Evolutionary conservation across 768 basidiomycete genomes (phyloP), one percentile per base, ranked within the genome.

Genomic region (Calvatia gigantea): DNA sequence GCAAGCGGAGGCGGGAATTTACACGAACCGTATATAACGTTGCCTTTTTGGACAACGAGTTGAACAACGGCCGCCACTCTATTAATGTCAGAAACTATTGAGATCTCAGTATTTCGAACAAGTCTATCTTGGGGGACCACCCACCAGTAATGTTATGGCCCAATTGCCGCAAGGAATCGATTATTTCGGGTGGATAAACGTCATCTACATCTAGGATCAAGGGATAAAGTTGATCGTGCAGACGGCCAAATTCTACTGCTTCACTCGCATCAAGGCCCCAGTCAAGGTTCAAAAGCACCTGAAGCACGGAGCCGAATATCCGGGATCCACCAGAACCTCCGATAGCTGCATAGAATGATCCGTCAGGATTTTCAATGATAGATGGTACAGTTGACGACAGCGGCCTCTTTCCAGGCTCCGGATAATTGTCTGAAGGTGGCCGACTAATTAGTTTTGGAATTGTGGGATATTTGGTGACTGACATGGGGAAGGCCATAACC

Each of bases 191-290:
- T 3, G 87, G 84, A 61, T 87, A 86, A 0, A 77, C 72, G 56
- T 77, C 68, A 61, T 94, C 93, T 27, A 78, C 78, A 23, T 82
- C 77, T n/a, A 89, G 70, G 15, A 63, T 29, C 11, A 70, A 57
- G 0, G 95, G 94, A 57, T 85, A 88, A 28, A 98, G 75, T 66
- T 97, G 95, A 63, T 95, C 83, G 64, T 98, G 95, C 23, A 95
- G 69, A 14, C 95, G 79, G 5, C 89, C 85, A 61, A 70, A 80
- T 70, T 98, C 96, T n/a, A 98, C 83, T 0, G 95, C 91, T 38
- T 79, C 67, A 61, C 88, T 85, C 43, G 87, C 70, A 62, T 95
- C 86, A 73, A 90, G 75, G 0, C 89, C 94, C 83, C 89, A 89
- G 55, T 88, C 89, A 7, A 91, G 66, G 64, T 91, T 89, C 17